Base-by-base conservation (phyloP, 768 basidiomycete genomes). In the Dioszegia hungarica region DNA sequence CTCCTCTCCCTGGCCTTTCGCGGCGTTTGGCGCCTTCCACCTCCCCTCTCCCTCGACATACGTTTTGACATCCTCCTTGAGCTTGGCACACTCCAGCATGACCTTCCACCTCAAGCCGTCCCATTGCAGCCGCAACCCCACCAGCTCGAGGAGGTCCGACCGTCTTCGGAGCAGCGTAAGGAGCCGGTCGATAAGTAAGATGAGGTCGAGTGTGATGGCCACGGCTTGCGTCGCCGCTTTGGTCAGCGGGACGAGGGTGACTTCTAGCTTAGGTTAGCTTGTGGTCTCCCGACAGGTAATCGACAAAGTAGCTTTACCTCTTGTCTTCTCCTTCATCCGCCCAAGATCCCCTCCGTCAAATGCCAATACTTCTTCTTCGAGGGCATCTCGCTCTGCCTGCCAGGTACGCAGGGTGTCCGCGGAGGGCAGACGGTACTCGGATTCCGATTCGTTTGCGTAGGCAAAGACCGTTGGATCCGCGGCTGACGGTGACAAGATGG, bases 291-390 rank as follows among this genome's bases (percentile, higher is more conserved):
- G 19, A 36, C 10, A 15, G 15, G 31, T 22, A 10, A 6, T 40
- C 29, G 53, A 27, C 20, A 39, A 9, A 38, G 27, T 15, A 15
- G 15, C 9, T 17, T 44, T 44, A 72, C 70, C 68, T 53, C 67
- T 45, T 3, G 68, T 69, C 52, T 63, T 72, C 39, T 52, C 60
- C 55, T 69, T 72, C 49, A 72, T 72, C 5, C 68, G 49, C 2
- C 52, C 67, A 5, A 72, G 60, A 40, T 72, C 70, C 8, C 70
- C 70, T 20, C 66, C 67, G 38, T 72, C 70, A 53, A 72, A 72
- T 1, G 49, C 56, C 25, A 69, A 29, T 2, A 72, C 64, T 33
- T 72, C 67, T 22, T 67, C 67, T 39, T 72, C 70, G 8, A 69
- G 46, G 12, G 31, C 47, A 28, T 67, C 61, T 38, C 70, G 36